Evolutionary conservation across 2,329 filamentous ascomycete species (phyloP), one percentile per base, ranked within the genome.

Genomic region (Ophiocordyceps unilateralis): DNA sequence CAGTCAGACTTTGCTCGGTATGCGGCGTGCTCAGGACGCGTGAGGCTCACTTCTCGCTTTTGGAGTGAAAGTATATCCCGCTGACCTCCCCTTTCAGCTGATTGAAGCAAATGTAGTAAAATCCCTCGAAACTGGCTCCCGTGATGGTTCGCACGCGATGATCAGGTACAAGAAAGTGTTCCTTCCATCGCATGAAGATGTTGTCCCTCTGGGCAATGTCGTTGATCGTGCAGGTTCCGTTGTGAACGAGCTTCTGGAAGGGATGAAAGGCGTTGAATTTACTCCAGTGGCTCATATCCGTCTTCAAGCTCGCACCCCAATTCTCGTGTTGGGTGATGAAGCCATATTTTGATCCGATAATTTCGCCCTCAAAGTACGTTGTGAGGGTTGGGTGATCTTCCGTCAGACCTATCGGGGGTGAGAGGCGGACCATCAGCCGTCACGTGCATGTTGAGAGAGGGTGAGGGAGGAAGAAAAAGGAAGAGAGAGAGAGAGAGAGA

Each of bases 81-180:
- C 78, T 88, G 36, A 98, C 83, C 49, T 74, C 80, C 8, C 89
- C 91, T 49, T 80, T 75, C 41, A 86, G 67, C 62, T 96, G 89
- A 60, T 96, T 94, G 67, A 96, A 96, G 65, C 88, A 95, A 51
- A 98, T 96, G 57, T 98, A 98, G 60, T 96, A 98, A 59, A 98
- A 98, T 0, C 91, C 91, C 57, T 98, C 91, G 47, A 96, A 98
- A 56, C 89, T 96, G 8, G 91, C 91, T 17, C 91, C 91, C 28
- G 78, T 83, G 47, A 98, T 94, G 11, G 84, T 93, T 47, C 81
- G 76, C 19, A 96, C 87, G 15, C 84, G 76, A 59, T 98, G 91
- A 55, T 98, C 88, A 1, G 91, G 91, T 1, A 98, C 91, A 1
- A 98, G 68, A 55, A 98, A 98, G 54, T 93, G 87, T 57, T 98